phyloP scores from a whole-genome alignment of 495 filamentous ascomycete genomes.

The Xylaria palmicola region DNA sequence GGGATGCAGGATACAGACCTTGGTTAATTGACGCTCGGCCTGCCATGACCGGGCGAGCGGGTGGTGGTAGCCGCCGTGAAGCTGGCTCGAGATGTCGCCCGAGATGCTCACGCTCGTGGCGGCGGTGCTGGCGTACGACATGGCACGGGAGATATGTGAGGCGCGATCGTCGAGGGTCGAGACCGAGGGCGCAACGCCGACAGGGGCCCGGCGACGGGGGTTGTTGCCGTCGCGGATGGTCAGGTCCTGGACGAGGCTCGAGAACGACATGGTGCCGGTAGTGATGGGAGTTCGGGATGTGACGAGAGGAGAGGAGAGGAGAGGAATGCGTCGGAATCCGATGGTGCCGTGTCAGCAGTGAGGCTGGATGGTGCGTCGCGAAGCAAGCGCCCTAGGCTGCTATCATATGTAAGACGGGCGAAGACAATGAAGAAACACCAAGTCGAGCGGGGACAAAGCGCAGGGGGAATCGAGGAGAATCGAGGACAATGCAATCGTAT shows the following conservation, averaged over 20 bases:
- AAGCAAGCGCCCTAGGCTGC: too few relatives aligned
- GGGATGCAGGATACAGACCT: conserved; percentile 63
- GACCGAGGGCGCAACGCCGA: conserved; percentile 41
- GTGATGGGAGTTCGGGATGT: too few relatives aligned
- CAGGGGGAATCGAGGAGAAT: background rate
- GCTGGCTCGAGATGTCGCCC: conserved; percentile 89
- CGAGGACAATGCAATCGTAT: too few relatives aligned
- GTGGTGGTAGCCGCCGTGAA: conserved; percentile 93
- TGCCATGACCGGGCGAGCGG: conserved; percentile 92
- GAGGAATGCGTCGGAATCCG: too few relatives aligned
- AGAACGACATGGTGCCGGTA: conserved; percentile 90
- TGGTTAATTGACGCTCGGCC: conserved; percentile 93
- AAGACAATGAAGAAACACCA: background rate
- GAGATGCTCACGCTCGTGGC: conserved; percentile 93
- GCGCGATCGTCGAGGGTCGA: conserved; percentile 59
- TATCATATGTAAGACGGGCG: background rate
- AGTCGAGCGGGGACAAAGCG: background rate
- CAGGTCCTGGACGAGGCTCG: conserved; percentile 82
- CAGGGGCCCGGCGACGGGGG: conserved; percentile 25
- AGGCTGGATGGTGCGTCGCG: too few relatives aligned
- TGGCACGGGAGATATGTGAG: conserved; percentile 67
- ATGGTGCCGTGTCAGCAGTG: too few relatives aligned
- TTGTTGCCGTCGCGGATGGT: conserved; percentile 59
- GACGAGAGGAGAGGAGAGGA: too few relatives aligned
- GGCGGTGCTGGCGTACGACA: conserved; percentile 80